Evolutionary conservation across 2,329 filamentous ascomycete species (phyloP).

Genomic region (Xylaria sp.): DNA sequence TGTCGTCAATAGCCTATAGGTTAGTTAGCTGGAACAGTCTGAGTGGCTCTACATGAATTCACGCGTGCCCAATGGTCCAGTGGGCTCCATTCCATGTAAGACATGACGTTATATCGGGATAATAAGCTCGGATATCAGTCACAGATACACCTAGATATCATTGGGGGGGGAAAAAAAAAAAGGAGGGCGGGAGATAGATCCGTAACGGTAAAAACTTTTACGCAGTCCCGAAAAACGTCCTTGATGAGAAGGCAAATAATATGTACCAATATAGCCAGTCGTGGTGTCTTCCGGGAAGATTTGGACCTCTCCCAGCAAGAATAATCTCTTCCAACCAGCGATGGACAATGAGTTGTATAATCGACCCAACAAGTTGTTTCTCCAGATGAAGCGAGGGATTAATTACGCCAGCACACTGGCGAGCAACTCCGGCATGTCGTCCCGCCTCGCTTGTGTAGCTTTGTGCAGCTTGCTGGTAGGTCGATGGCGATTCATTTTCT

Average conservation of each 20-base stretch:
- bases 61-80: not conserved
- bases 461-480: constrained; percentile 27
- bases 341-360: not conserved
- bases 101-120: constrained; percentile 9
- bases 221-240: not conserved
- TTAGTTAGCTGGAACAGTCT: not conserved
- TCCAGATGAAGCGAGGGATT: not conserved
- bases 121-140: constrained; percentile 1
- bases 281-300: not conserved
- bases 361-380: not conserved
- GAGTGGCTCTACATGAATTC: not conserved
- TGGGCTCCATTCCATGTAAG: not conserved
- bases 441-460: constrained; percentile 30
- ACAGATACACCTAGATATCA: not conserved
- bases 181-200: not conserved
- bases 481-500: constrained; percentile 5
- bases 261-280: constrained; percentile 1
- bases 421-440: constrained; percentile 8
- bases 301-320: not conserved
- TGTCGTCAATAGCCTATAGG: not conserved
- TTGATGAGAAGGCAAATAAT: not conserved
- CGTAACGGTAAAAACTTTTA: not conserved
- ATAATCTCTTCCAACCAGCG: not conserved
- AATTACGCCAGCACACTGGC: constrained; percentile 17
- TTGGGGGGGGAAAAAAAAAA: not conserved